Base-by-base conservation (phyloP, 768 basidiomycete genomes). In the Kwoniella sp. region DNA sequence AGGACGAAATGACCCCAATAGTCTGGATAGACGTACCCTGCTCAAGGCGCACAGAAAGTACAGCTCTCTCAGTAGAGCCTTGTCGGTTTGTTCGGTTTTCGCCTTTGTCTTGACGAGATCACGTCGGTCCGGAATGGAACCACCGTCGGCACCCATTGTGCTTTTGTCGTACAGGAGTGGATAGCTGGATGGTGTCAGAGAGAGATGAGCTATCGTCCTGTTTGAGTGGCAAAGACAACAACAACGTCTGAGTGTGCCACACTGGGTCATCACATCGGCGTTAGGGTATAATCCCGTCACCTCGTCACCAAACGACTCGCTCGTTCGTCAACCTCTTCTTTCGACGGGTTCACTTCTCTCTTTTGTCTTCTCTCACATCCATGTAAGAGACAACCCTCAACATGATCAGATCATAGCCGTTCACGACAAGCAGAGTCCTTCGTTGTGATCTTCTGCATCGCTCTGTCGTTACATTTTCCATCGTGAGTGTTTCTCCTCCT, bases 1-100 rank as follows among this genome's bases (percentile, higher is more conserved):
- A 32, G 3, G 10, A 44, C 8, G 27, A 12, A 20, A n/a, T n/a
- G n/a, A n/a, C n/a, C n/a, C n/a, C n/a, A n/a, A n/a, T n/a, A n/a
- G n/a, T n/a, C n/a, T n/a, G n/a, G n/a, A n/a, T n/a, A n/a, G n/a
- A 69, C 78, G 45, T 66, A 88, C 91, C 82, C 96, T 96, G 34
- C 92, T 95, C 3, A 99, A 78, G 8, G 92, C 90, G 70, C 95
- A 99, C 71, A 88, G 90, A 56, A 87, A 82, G 90, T 89, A 98
- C 40, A 82, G 79, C 2, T 90, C 91, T 28, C 86, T 81, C 11
- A 84, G 83, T 66, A 93, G 86, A 64, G 90, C 90, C 1, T 88
- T 85, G 79, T 98, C 92, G 0, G 88, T 88, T 65, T 88, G 83
- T 73, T 90, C 88, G 17, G 85, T 84, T 79, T 86, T 71, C 27